phyloP scores from a whole-genome alignment of 768 basidiomycete species.

The Tylopilus sp. region DNA sequence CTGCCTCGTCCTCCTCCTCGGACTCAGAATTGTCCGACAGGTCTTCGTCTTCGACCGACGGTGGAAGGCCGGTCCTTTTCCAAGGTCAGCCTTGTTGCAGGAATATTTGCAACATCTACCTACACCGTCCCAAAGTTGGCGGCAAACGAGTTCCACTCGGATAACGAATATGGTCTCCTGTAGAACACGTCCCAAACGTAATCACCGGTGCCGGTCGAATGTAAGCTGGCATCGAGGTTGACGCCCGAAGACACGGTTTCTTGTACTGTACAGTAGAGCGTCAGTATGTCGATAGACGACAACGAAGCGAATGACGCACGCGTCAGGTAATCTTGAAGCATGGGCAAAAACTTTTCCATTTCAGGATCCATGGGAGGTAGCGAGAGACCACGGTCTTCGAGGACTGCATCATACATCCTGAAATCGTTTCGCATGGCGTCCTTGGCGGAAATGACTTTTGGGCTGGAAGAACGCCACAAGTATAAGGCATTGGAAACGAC shows the following conservation, averaged over 20 bases:
- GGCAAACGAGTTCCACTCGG: slow-evolving; percentile 55
- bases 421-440: slow-evolving; percentile 47
- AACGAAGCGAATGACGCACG: slow-evolving; percentile 36
- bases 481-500: not conserved
- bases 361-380: slow-evolving; percentile 47
- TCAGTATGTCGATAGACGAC: not conserved
- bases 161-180: slow-evolving; percentile 56
- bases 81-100: not conserved
- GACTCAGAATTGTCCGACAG: slow-evolving; percentile 63
- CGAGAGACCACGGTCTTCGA: slow-evolving; percentile 31
- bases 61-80: slow-evolving; percentile 63
- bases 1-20: slow-evolving; percentile 69
- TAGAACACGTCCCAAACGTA: slow-evolving; percentile 88
- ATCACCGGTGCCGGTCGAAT: slow-evolving; percentile 39
- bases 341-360: slow-evolving; percentile 73
- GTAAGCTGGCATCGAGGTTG: not conserved
- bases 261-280: slow-evolving; percentile 19
- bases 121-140: slow-evolving; percentile 66
- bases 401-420: slow-evolving; percentile 73
- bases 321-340: slow-evolving; percentile 72
- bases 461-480: slow-evolving; percentile 34
- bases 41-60: slow-evolving; percentile 46
- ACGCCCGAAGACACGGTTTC: slow-evolving; percentile 16
- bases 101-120: slow-evolving; percentile 17
- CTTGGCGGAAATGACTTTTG: slow-evolving; percentile 52